Evolutionary conservation across 2,329 filamentous ascomycete genomes (phyloP), one percentile per base, ranked within the genome.

Genomic region (Ophiostoma triangulosporum): DNA sequence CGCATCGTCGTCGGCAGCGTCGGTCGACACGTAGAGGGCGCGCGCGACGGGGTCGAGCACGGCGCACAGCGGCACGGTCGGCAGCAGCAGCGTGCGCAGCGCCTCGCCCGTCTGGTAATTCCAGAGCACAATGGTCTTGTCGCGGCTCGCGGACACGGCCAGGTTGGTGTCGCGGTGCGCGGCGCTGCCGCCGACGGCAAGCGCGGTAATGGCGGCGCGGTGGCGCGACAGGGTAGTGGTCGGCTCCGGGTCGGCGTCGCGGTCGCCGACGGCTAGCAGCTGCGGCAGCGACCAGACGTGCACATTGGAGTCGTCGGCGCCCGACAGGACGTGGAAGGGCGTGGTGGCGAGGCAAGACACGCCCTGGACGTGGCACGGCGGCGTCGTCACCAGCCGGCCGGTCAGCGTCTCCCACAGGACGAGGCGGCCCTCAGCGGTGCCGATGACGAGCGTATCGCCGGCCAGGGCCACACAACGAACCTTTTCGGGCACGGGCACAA

Each of bases 101-200:
- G 84, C 73, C 56, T 80, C 78, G 36, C 88, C 88, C 0, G 81
- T 86, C 57, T 83, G 80, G 65, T 94, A 94, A 68, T 97, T 90
- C 93, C 93, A 98, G 56, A 95, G 75, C 62, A 95, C 83, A 61
- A 88, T 88, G 7, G 88, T 93, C 68, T 87, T 90, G 69, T 97
- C 93, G 61, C 80, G 82, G 59, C 88, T 88, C 6, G 83, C 80
- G 3, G 91, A 94, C 20, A 96, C 77, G 56, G 86, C 90, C 57
- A 97, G 81, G 65, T 87, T 91, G 55, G 84, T 84, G 61, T 82
- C 79, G 15, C 70, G 65, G 64, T 80, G 49, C 4, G 43, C 83
- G 27, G 76, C 72, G 63, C 84, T 84, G 62, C 86, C 81, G 17
- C 86, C 83, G 43, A 76, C 69, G 5, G 68, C 68, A 17, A 86